Conservation (phyloP, 1,139 yeast genomes). For the Candida tropicalis region DNA sequence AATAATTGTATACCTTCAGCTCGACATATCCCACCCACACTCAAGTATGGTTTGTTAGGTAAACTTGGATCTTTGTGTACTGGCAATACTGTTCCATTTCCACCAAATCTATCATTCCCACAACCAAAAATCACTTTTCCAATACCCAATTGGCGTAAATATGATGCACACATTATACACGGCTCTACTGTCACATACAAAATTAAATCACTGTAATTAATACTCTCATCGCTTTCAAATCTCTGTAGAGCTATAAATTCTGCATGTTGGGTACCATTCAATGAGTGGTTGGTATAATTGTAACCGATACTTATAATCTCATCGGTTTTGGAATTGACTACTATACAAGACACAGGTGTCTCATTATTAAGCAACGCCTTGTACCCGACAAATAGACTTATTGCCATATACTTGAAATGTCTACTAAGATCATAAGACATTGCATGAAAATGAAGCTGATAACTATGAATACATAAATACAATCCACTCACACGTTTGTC, state of each 20-base stretch:
- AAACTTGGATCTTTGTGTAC: slow-evolving; percentile 52
- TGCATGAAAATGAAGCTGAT: too few relatives aligned
- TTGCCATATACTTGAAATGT: slow-evolving; percentile 40
- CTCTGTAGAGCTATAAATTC: slow-evolving; percentile 69
- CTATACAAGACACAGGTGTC: slow-evolving; percentile 77
- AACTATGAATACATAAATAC: too few relatives aligned
- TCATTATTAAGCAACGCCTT: slow-evolving; percentile 52
- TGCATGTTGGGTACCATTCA: slow-evolving; percentile 88
- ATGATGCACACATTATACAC: slow-evolving; percentile 97
- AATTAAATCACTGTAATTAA: slow-evolving; percentile 48
- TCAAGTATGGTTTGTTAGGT: slow-evolving; percentile 47
- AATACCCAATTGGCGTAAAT: slow-evolving; percentile 78
- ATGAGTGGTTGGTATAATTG: slow-evolving; percentile 85
- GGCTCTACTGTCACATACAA: slow-evolving; percentile 97
- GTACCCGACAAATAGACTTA: slow-evolving; percentile 44
- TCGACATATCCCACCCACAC: slow-evolving; percentile 78
- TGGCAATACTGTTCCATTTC: slow-evolving; percentile 83
- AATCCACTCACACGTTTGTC: too few relatives aligned
- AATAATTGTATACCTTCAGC: slow-evolving; percentile 82
- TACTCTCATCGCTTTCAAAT: slow-evolving; percentile 13
- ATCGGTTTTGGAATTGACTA: slow-evolving; percentile 48
- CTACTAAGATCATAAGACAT: slow-evolving; percentile 23
- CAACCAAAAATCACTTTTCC: slow-evolving; percentile 83
- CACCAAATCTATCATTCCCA: slow-evolving; percentile 94
- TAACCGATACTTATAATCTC: slow-evolving; percentile 74